Conservation (phyloP, 106 monocot species). For the Dioscorea zingiberensis region DNA sequence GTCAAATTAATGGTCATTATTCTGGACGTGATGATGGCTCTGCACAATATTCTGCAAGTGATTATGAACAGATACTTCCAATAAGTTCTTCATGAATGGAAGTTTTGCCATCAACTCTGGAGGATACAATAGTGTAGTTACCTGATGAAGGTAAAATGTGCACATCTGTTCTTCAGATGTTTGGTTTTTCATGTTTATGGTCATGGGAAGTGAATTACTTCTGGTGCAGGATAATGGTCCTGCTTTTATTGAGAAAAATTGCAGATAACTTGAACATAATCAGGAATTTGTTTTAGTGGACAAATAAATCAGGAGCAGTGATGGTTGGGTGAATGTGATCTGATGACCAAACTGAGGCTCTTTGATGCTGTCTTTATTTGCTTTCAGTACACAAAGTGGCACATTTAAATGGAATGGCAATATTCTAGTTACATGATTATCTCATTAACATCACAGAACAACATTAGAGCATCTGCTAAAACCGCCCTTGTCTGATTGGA, state of each 20-base stretch:
- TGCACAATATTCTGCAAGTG: not conserved
- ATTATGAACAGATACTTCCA: not conserved
- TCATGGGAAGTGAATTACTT: slow-evolving; percentile 70
- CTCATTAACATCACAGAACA: too few relatives aligned
- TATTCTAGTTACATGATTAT: not conserved
- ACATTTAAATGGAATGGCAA: slow-evolving; percentile 2
- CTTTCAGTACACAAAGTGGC: not conserved
- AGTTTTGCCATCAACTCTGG: slow-evolving; percentile 23
- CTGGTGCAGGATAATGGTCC: slow-evolving; percentile 42
- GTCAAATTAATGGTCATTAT: slow-evolving; percentile 12
- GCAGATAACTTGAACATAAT: slow-evolving; percentile 55
- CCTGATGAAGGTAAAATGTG: slow-evolving; percentile 18
- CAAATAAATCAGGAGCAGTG: slow-evolving; percentile 61
- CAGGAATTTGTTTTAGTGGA: slow-evolving; percentile 66
- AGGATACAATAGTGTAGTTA: slow-evolving; percentile 24
- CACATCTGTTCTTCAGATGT: slow-evolving; percentile 32
- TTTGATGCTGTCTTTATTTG: not conserved
- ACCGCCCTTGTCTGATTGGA: too few relatives aligned
- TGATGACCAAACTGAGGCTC: not conserved
- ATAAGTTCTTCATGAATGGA: slow-evolving; percentile 7
- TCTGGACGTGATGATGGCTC: slow-evolving; percentile 2
- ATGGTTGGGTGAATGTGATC: slow-evolving; percentile 45
- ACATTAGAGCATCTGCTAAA: too few relatives aligned
- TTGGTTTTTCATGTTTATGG: slow-evolving; percentile 63
- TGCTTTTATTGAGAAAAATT: slow-evolving; percentile 60